A percentile compares a stretch with the other conserved stretches of the same genome.
phyloP scores from a whole-genome alignment of 192 early-diverging fungal genomes.

The Kickxella alabastrina region DNA sequence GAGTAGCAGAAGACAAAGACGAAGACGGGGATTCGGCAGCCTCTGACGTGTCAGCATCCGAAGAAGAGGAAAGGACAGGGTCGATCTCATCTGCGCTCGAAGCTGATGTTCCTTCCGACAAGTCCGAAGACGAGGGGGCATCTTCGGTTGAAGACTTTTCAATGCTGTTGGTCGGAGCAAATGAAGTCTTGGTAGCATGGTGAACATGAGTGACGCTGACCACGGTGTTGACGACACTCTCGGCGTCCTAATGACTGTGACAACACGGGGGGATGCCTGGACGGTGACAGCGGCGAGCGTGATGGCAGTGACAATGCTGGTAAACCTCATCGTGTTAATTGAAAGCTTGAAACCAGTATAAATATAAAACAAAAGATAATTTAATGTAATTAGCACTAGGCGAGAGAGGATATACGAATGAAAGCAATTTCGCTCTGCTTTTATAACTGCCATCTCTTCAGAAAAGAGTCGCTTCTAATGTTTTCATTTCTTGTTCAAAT shows the following conservation, averaged over 20 bases:
- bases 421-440: no score
- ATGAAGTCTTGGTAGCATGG: slow-evolving; percentile 14
- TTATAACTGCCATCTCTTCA: no score
- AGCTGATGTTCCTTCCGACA: no score
- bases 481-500: no score
- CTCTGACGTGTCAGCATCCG: not conserved
- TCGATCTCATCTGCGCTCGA: no score
- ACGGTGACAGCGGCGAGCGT: slow-evolving; percentile 27
- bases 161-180: slow-evolving; percentile 8
- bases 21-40: not conserved
- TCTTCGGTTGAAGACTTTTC: slow-evolving; percentile 1
- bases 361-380: no score
- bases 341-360: not conserved
- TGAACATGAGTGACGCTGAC: not conserved
- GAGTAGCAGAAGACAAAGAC: slow-evolving; percentile 3
- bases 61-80: no score
- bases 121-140: not conserved
- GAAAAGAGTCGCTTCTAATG: no score
- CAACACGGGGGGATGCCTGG: slow-evolving; percentile 19
- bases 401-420: no score
- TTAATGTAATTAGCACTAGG: no score
- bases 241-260: slow-evolving; percentile 5
- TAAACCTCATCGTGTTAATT: slow-evolving; percentile 26
- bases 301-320: slow-evolving; percentile 23
- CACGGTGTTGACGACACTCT: not conserved